A percentile compares a stretch with the other conserved stretches of the same genome.
Evolutionary conservation across 2,329 filamentous ascomycete genomes (phyloP).

Genomic region (Fusarium humuli): DNA sequence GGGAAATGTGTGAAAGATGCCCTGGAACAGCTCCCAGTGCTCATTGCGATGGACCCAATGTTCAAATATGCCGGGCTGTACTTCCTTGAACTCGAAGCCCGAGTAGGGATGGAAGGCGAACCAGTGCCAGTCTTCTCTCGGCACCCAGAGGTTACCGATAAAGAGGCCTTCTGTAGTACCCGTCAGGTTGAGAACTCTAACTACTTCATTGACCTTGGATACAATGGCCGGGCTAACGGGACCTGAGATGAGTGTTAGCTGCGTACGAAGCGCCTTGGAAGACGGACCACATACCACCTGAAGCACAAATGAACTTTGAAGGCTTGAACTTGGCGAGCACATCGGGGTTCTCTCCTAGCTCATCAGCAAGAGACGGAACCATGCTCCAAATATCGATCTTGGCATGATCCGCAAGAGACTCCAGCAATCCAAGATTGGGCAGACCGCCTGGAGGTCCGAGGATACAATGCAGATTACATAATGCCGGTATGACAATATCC

Average conservation of each 20-base stretch:
- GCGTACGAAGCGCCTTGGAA: not conserved
- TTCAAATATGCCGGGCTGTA: conserved; percentile 48
- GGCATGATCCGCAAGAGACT: conserved; percentile 48
- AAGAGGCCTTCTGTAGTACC: conserved; percentile 52
- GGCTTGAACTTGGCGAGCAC: conserved; percentile 48
- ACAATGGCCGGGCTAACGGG: conserved; percentile 48
- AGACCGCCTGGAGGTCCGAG: conserved; percentile 52
- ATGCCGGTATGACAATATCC: conserved; percentile 53
- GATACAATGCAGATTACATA: conserved; percentile 52
- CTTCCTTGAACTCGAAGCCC: conserved; percentile 51
- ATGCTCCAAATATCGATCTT: conserved; percentile 55
- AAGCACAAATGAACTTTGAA: conserved; percentile 53
- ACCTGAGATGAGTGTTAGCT: not conserved
- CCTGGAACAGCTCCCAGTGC: conserved; percentile 25
- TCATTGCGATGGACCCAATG: conserved; percentile 51
- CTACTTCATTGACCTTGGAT: conserved; percentile 48
- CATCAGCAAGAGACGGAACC: conserved; percentile 53
- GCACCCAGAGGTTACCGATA: conserved; percentile 48
- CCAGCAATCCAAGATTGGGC: conserved; percentile 52
- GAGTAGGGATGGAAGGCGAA: conserved; percentile 51
- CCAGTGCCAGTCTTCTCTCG: conserved; percentile 49
- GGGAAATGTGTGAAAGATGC: conserved; percentile 51
- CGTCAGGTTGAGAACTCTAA: conserved; percentile 51
- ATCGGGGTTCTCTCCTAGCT: conserved; percentile 49
- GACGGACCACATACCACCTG: not conserved